These are phyloP conservation scores for Apostasia ramifera DNA, from an alignment of 106 monocot species.

Conservation along the genomic window DNA sequence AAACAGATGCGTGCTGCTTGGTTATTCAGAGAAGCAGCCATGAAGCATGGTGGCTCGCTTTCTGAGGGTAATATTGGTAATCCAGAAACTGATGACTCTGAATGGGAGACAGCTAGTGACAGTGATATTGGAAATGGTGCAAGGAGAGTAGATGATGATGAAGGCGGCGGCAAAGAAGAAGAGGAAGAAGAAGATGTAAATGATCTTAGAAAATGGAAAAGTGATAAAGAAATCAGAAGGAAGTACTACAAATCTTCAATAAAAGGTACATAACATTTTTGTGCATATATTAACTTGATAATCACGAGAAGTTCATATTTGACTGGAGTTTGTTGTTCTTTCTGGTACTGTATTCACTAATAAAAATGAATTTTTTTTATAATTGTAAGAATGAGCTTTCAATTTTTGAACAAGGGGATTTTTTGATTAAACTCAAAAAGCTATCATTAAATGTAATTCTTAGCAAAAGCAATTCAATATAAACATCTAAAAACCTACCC, in stretches of 20 bases:
- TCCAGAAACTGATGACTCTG: conserved; percentile 70
- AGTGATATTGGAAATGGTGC: conserved; percentile 63
- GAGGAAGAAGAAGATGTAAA: conserved; percentile 12
- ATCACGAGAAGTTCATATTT: too few relatives aligned
- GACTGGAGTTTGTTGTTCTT: too few relatives aligned
- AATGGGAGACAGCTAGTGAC: conserved; percentile 98
- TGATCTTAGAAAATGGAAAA: conserved; percentile 38
- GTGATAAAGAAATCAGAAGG: conserved; percentile 16
- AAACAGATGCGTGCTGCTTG: conserved; percentile 91
- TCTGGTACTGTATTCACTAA: too few relatives aligned
- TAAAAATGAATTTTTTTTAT: too few relatives aligned
- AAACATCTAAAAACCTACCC: too few relatives aligned
- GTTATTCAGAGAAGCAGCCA: conserved; percentile 92
- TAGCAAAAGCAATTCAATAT: too few relatives aligned
- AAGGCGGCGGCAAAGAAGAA: conserved; percentile 19
- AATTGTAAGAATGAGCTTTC: too few relatives aligned
- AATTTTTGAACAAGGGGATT: too few relatives aligned
- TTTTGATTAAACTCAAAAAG: too few relatives aligned
- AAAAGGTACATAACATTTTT: conserved; percentile 17
- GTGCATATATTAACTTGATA: too few relatives aligned
- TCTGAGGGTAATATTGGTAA: conserved; percentile 39
- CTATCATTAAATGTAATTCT: too few relatives aligned
- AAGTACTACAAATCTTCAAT: conserved; percentile 25
- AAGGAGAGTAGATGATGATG: conserved; percentile 23
- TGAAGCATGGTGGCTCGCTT: conserved; percentile 69